These are phyloP conservation scores for Gymnopilus junonius DNA, from an alignment of 768 basidiomycete genomes.

Conservation along the genomic window DNA sequence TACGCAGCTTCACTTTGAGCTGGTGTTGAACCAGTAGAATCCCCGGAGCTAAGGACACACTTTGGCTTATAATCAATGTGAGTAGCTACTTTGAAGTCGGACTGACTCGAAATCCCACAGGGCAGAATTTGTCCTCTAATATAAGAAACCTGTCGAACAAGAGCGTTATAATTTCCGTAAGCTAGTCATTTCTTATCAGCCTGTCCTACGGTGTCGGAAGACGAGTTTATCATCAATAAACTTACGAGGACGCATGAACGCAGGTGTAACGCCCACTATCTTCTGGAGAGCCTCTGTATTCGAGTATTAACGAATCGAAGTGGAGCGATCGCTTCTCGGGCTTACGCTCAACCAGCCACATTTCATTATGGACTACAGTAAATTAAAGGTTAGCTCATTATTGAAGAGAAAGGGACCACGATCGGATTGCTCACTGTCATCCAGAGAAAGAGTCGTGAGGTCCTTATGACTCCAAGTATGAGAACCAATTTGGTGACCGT, in stretches of 20 bases:
- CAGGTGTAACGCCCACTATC: slow-evolving; percentile 47
- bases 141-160: slow-evolving; percentile 43
- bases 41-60: slow-evolving; percentile 35
- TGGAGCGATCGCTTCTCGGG: neutral
- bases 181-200: slow-evolving; percentile 25
- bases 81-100: neutral
- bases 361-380: slow-evolving; percentile 44
- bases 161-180: slow-evolving; percentile 51
- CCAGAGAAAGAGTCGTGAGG: slow-evolving; percentile 41
- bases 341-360: slow-evolving; percentile 50
- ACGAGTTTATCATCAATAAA: no score
- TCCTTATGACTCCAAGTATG: slow-evolving; percentile 51
- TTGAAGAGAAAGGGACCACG: neutral
- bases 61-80: neutral
- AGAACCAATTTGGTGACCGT: slow-evolving; percentile 48
- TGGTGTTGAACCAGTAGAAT: slow-evolving; percentile 40
- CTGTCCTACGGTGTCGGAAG: no score
- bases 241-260: slow-evolving; percentile 53
- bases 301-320: neutral
- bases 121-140: slow-evolving; percentile 41
- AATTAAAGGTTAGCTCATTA: neutral
- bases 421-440: slow-evolving; percentile 36
- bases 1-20: slow-evolving; percentile 37
- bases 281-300: slow-evolving; percentile 41
- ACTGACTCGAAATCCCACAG: slow-evolving; percentile 45